Conservation (phyloP, 2,329 filamentous ascomycete genomes). For the Didymella glomerata region DNA sequence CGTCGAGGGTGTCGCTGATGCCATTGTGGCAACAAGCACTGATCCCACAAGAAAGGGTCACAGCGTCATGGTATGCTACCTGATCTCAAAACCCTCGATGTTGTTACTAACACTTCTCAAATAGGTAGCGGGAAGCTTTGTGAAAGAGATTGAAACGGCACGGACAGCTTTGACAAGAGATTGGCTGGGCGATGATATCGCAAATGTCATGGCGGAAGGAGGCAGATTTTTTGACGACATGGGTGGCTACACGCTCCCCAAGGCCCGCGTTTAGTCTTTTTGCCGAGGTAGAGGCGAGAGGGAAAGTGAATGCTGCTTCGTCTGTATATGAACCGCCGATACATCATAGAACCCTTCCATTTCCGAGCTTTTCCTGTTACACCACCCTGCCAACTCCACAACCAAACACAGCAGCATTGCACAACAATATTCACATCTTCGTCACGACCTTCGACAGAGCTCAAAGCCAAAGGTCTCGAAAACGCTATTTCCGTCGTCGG, state of each 20-base stretch:
- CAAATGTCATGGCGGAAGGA: conserved; percentile 42
- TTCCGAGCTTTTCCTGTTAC: too few relatives aligned
- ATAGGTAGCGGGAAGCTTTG: conserved; percentile 42
- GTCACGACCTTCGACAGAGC: neutral
- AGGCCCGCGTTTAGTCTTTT: conserved; percentile 23
- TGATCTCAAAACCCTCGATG: neutral
- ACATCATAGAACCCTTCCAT: too few relatives aligned
- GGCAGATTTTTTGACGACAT: conserved; percentile 48
- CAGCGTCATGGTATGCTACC: conserved; percentile 37
- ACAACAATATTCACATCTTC: neutral
- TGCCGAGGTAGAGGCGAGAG: neutral
- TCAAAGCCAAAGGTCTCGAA: too few relatives aligned
- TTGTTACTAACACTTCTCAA: neutral
- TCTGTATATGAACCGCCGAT: too few relatives aligned
- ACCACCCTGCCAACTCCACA: too few relatives aligned
- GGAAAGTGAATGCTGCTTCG: too few relatives aligned
- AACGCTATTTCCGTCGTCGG: too few relatives aligned
- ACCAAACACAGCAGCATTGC: too few relatives aligned
- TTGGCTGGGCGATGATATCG: conserved; percentile 49
- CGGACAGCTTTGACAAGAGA: conserved; percentile 35
- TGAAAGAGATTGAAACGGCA: conserved; percentile 43
- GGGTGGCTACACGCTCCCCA: conserved; percentile 49
- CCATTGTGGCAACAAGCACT: conserved; percentile 52
- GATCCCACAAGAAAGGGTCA: conserved; percentile 44
- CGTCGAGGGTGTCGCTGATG: conserved; percentile 54